Evolutionary conservation across 2,329 filamentous ascomycete genomes (phyloP), one percentile per base, ranked within the genome.

Genomic region (Arthrobotrys iridis): DNA sequence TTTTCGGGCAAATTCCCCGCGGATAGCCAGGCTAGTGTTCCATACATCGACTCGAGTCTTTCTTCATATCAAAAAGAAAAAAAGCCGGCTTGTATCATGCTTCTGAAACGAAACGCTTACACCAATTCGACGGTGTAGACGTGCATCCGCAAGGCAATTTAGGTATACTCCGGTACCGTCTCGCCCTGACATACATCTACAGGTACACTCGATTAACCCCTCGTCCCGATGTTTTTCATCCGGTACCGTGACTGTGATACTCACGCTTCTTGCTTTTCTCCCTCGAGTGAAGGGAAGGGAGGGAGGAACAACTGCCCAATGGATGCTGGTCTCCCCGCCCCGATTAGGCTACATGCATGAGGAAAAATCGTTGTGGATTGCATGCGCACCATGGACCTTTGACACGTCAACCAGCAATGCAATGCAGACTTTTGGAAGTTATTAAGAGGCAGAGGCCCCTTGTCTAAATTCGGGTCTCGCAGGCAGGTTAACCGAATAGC

Each of bases 381-480:
- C 70, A 74, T 74, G 48, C 62, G 62, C 50, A 55, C 50, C 50
- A 55, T 55, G 50, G 50, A 30, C 50, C 50, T 59, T 74, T 74
- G 70, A 74, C 70, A 74, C 70, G 70, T 74, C 70, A 74, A 74
- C 70, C 60, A 74, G 62, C 70, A 73, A 66, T 67, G 68, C 68
- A 62, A 45, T 63, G 59, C 41, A 35, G 43, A 37, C 40, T 62
- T 45, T 46, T 62, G 30, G 46, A 52, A 52, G 46, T 55, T 55
- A 13, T 55, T 43, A 43, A 59, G 40, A 45, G 26, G 26, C 20
- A 18, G 20, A 40, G 35, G 35, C 20, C 55, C 43, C 57, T 70
- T 55, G 62, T 41, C 48, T 52, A 57, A 62, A 46, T 62, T 41
- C 48, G 52, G 48, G 52, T 43, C 52, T 60, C 46, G 37, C 64